Conservation (phyloP, 306 rosid species). For the Acacia acuminata region DNA sequence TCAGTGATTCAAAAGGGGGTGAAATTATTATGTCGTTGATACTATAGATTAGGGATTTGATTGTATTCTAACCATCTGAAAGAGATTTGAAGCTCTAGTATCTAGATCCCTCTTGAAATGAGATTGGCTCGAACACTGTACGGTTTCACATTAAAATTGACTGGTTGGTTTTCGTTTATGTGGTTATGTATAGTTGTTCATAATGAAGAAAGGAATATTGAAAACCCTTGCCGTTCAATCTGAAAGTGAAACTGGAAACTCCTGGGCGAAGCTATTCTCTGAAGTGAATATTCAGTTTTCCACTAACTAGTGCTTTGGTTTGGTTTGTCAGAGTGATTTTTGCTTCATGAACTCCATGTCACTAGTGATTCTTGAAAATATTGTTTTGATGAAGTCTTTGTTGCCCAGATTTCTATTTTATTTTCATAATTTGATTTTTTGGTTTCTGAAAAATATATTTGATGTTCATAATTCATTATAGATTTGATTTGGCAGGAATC, state of each 20-base stretch:
- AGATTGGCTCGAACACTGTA: neutral
- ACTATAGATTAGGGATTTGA: neutral
- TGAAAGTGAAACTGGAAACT: neutral
- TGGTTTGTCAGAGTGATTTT: conserved; percentile 16
- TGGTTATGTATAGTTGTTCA: neutral
- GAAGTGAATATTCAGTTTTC: neutral
- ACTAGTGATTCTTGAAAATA: neutral
- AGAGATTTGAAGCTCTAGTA: neutral
- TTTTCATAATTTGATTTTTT: neutral
- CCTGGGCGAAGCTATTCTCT: neutral
- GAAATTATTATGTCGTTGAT: neutral
- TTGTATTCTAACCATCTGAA: neutral
- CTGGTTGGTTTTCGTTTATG: neutral
- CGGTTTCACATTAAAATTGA: neutral
- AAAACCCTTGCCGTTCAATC: neutral
- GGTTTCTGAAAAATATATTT: neutral
- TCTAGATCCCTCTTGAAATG: conserved; percentile 6
- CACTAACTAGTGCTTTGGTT: neutral
- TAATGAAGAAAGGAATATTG: conserved; percentile 3
- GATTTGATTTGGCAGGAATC: conserved; percentile 36
- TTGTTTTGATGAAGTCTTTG: neutral
- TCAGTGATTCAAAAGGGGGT: neutral
- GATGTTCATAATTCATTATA: conserved; percentile 2
- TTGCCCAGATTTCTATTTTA: neutral
- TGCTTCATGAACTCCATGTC: conserved; percentile 24